phyloP scores from a whole-genome alignment of 2,329 filamentous ascomycete genomes.

The Fusarium sp. region DNA sequence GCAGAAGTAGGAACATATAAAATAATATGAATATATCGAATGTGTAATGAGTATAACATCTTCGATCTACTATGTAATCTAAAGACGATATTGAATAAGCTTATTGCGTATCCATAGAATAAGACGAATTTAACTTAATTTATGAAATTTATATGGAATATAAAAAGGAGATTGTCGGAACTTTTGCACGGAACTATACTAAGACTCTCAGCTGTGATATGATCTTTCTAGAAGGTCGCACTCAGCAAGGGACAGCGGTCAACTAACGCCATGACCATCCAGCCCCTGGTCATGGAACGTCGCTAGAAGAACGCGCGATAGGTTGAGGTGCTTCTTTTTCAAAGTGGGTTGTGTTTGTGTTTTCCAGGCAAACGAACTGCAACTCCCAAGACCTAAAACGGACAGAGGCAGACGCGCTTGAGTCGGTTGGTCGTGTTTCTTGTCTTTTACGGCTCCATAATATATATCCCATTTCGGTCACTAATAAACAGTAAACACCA shows the following conservation, averaged over 20 bases:
- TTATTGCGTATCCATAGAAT: no score
- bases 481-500: background rate
- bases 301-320: constrained; percentile 47
- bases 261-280: constrained; percentile 44
- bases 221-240: constrained; percentile 38
- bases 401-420: background rate
- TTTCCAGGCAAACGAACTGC: constrained; percentile 6
- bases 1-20: no score
- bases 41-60: no score
- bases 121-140: no score
- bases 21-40: no score
- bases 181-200: no score
- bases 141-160: no score
- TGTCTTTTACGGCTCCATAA: background rate
- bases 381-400: no score
- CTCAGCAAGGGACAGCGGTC: constrained; percentile 37
- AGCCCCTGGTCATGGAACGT: constrained; percentile 46
- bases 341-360: constrained; percentile 10
- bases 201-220: background rate
- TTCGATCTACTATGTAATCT: no score
- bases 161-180: no score
- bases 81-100: no score
- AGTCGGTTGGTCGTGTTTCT: constrained; percentile 2
- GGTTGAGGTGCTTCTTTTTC: constrained; percentile 41
- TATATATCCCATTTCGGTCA: constrained; percentile 1